A percentile compares a stretch with the other conserved stretches of the same genome.
Conservation (phyloP, 768 basidiomycete genomes). For the Collybiopsis luxurians region DNA sequence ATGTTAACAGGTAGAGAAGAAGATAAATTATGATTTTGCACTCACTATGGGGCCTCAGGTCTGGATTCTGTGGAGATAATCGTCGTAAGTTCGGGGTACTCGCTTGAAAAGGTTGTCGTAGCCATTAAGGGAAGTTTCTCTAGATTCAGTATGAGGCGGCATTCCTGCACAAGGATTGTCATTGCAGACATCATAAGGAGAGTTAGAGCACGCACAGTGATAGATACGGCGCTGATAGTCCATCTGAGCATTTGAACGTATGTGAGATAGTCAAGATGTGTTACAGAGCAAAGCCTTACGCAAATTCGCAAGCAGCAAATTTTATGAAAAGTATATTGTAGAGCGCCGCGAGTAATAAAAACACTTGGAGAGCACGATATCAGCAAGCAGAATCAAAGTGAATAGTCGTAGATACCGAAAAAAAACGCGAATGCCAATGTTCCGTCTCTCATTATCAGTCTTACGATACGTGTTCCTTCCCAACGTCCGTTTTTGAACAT, state of each 20-base stretch:
- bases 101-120: not conserved
- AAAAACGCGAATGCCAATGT: slow-evolving; percentile 11
- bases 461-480: slow-evolving; percentile 8
- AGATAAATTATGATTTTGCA: not conserved
- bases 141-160: slow-evolving; percentile 15
- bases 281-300: slow-evolving; percentile 3
- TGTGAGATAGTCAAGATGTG: not conserved
- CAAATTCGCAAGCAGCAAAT: slow-evolving; percentile 8
- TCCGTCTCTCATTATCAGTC: slow-evolving; percentile 12
- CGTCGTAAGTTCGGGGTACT: slow-evolving; percentile 11
- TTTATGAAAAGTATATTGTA: slow-evolving; percentile 6
- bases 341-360: slow-evolving; percentile 7
- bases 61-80: slow-evolving; percentile 4
- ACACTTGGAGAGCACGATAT: slow-evolving; percentile 3
- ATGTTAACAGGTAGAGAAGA: not conserved
- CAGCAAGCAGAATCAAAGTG: not conserved
- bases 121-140: slow-evolving; percentile 8
- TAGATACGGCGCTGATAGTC: slow-evolving; percentile 9
- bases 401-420: slow-evolving; percentile 4
- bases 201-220: slow-evolving; percentile 4
- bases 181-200: not conserved
- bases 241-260: slow-evolving; percentile 8
- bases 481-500: not conserved
- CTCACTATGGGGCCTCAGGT: not conserved
- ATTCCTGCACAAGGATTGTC: slow-evolving; percentile 2